Percentiles rank a stretch among this genome's conserved stretches.
These are phyloP conservation scores for Whalleya microplaca DNA, from an alignment of 2,329 filamentous ascomycete genomes.

Conservation along the genomic window DNA sequence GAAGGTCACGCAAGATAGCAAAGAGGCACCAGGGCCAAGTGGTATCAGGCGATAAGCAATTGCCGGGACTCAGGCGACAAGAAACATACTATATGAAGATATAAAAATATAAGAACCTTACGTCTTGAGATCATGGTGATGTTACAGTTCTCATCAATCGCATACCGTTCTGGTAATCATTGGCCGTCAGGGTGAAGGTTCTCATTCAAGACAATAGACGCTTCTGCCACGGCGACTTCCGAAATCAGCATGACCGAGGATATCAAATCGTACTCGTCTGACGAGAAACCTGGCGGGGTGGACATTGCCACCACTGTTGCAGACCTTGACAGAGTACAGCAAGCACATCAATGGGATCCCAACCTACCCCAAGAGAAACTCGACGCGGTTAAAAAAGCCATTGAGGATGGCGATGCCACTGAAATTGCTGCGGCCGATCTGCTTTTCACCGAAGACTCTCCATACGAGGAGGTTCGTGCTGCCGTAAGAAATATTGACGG, in stretches of 20 bases:
- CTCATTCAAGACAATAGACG: conserved; percentile 10
- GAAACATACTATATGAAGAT: neutral
- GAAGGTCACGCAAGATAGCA: neutral
- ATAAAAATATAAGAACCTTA: neutral
- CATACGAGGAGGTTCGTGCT: conserved; percentile 45
- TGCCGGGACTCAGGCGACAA: neutral
- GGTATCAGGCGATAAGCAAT: neutral
- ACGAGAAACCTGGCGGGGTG: conserved; percentile 24
- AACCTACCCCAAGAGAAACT: conserved; percentile 40
- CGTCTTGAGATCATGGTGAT: neutral
- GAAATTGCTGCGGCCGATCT: conserved; percentile 38
- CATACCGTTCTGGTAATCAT: neutral
- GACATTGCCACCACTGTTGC: conserved; percentile 29
- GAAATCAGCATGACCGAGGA: conserved; percentile 23
- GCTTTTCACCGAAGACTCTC: conserved; percentile 42
- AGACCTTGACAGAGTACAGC: conserved; percentile 37
- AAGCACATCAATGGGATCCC: conserved; percentile 41
- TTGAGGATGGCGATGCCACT: conserved; percentile 36
- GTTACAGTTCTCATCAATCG: neutral
- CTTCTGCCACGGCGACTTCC: conserved; percentile 11
- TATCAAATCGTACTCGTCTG: conserved; percentile 11
- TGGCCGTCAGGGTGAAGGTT: conserved; percentile 15
- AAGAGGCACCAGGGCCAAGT: neutral
- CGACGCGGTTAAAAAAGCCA: conserved; percentile 36
- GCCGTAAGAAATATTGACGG: conserved; percentile 50